phyloP scores from a whole-genome alignment of 2,329 filamentous ascomycete species.

The Verticillium tricorpus region DNA sequence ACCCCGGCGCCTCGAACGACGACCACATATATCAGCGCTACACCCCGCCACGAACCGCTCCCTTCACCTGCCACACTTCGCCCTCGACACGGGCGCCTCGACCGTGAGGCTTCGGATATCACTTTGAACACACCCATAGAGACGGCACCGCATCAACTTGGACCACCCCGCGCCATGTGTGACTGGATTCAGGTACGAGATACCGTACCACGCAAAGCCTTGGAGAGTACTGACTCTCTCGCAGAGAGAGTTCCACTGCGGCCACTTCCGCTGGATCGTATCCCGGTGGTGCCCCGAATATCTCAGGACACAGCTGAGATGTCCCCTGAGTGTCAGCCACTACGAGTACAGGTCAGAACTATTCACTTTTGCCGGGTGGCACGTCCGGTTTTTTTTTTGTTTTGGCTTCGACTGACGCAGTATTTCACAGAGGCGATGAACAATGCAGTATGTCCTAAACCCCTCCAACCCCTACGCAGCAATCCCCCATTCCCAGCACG shows the following conservation, averaged over 20 bases:
- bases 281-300: constrained; percentile 40
- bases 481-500: background rate
- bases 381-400: background rate
- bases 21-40: background rate
- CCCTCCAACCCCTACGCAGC: background rate
- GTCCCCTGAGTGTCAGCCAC: constrained; percentile 37
- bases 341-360: constrained; percentile 38
- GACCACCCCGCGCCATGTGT: constrained; percentile 31
- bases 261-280: constrained; percentile 45
- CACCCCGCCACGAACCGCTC: background rate
- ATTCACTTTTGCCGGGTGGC: background rate
- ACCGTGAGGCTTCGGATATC: background rate
- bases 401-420: constrained; percentile 16
- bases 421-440: constrained; percentile 33
- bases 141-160: background rate
- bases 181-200: constrained; percentile 42
- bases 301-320: constrained; percentile 37
- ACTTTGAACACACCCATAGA: background rate
- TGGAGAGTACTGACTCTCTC: constrained; percentile 7
- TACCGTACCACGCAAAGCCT: background rate
- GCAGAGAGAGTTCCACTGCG: constrained; percentile 48
- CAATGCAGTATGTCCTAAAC: constrained; percentile 34
- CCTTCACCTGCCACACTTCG: background rate
- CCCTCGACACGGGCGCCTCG: background rate
- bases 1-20: background rate